Evolutionary conservation across 208 protist species (phyloP).

Genomic region (Trypanosoma boissoni): DNA sequence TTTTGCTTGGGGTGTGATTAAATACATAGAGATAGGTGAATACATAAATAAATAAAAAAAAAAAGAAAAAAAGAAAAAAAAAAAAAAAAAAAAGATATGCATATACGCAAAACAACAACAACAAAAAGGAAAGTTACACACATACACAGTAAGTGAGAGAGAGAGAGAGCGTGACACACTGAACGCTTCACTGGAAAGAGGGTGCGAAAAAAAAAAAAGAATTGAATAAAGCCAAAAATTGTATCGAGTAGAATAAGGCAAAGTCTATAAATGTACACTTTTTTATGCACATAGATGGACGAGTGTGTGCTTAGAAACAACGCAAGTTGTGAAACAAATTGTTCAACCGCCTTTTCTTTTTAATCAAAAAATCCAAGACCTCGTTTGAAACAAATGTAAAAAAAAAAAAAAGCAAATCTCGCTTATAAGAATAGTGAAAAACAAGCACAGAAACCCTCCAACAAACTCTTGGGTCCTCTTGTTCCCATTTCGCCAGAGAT

Average conservation of each 20-base stretch:
- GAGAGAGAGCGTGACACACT: not conserved
- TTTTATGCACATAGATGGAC: no score
- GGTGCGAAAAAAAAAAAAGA: no score
- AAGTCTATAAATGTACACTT: no score
- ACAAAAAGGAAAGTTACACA: not conserved
- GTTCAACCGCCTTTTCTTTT: no score
- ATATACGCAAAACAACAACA: not conserved
- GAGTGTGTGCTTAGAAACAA: no score
- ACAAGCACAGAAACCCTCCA: constrained; percentile 10
- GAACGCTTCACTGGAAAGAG: no score
- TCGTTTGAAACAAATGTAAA: no score
- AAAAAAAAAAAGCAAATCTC: constrained; percentile 14
- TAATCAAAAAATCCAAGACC: no score
- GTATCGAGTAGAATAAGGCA: no score
- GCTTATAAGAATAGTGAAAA: constrained; percentile 10
- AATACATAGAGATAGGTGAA: constrained; percentile 14
- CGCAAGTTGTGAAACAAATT: no score
- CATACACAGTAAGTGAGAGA: not conserved
- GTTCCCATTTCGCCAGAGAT: not conserved
- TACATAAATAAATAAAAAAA: constrained; percentile 11
- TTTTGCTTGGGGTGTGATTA: no score
- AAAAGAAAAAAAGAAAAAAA: constrained; percentile 16
- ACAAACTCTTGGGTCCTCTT: not conserved
- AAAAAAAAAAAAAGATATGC: constrained; percentile 7
- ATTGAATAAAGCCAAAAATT: no score